Base-by-base conservation (phyloP, 108 stramenopile species). In the Stephanodiscus triporus region DNA sequence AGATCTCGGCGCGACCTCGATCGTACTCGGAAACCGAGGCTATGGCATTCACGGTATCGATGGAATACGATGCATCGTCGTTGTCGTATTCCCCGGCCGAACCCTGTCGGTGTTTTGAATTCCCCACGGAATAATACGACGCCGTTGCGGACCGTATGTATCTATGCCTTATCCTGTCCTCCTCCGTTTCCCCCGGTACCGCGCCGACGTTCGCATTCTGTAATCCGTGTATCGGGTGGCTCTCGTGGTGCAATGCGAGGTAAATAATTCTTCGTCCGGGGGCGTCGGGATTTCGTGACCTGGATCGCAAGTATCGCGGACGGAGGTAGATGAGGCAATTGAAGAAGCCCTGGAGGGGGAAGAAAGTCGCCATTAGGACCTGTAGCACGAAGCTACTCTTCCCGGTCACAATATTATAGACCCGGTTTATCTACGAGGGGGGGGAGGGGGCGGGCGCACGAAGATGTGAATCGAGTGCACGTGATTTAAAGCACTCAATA, bases 331-430 rank as follows among this genome's bases (percentile, higher is more conserved):
- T 66, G 38, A 83, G 66, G 29, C 66, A 47, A 51, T 87, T 87
- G 72, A 87, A 81, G 57, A 87, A 83, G 9, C 87, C 87, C 63
- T 88, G 87, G 59, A 84, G 38, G 20, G 87, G 87, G 37, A 87
- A 68, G 53, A 90, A 83, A 11, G 76, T 63, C 11, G 77, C 72
- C 51, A 76, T 61, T 11, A 87, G 45, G 4, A 87, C 74, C 30
- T 77, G 63, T 20, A 90, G 59, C 23, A 48, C 17, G 48, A 70
- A 76, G 20, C 63, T 69, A 38, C 70, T 63, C 20, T 57, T 40
- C 37, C 76, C 76, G 29, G 76, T 77, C 16, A 66, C 47, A 30
- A 66, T 63, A 32, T 60, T 38, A 20, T 75, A 69, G 47, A 62
- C 78, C 58, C 86, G 68, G 14, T 70, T 24, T 9, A 75, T 56